Percentiles rank a stretch among this genome's conserved stretches.
Evolutionary conservation across 306 rosid genomes (phyloP).

Genomic region (Dryas alaskensis): DNA sequence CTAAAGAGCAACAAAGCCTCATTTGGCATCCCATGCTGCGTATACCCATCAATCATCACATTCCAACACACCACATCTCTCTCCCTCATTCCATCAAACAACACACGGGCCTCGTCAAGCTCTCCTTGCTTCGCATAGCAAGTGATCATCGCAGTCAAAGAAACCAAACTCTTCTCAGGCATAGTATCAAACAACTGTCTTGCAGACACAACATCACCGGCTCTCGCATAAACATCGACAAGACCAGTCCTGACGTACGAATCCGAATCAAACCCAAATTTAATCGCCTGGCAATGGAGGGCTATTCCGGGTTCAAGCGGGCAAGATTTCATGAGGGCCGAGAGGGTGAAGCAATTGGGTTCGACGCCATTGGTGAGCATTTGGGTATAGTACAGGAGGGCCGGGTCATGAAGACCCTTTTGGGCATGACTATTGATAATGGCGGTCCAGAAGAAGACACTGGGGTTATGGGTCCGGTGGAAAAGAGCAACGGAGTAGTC

Average conservation of each 20-base stretch:
- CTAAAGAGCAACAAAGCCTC: slow-evolving; percentile 61
- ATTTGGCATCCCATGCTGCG: slow-evolving; percentile 62
- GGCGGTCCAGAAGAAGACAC: slow-evolving; percentile 56
- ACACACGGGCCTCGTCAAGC: slow-evolving; percentile 47
- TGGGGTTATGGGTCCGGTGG: slow-evolving; percentile 43
- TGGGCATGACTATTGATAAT: slow-evolving; percentile 64
- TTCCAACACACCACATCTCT: slow-evolving; percentile 81
- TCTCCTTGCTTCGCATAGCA: slow-evolving; percentile 58
- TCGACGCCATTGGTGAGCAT: slow-evolving; percentile 50
- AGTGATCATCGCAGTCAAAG: slow-evolving; percentile 62
- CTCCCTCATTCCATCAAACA: slow-evolving; percentile 53
- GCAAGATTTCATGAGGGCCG: slow-evolving; percentile 51
- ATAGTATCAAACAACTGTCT: slow-evolving; percentile 60
- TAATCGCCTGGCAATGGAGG: slow-evolving; percentile 57
- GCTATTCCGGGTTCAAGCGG: slow-evolving; percentile 33
- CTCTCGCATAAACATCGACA: slow-evolving; percentile 58
- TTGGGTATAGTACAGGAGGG: slow-evolving; percentile 47
- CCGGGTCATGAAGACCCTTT: slow-evolving; percentile 40
- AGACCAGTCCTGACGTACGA: slow-evolving; percentile 61
- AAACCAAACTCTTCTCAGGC: slow-evolving; percentile 62
- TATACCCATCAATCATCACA: slow-evolving; percentile 75
- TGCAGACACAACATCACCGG: slow-evolving; percentile 52
- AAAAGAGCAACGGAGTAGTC: slow-evolving; percentile 64
- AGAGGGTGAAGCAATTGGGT: slow-evolving; percentile 73
- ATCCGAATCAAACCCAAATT: slow-evolving; percentile 42